Percentiles rank a stretch among this genome's conserved stretches.
phyloP scores from a whole-genome alignment of 805 yeast species.

The Schwanniomyces pseudopolymorphus region DNA sequence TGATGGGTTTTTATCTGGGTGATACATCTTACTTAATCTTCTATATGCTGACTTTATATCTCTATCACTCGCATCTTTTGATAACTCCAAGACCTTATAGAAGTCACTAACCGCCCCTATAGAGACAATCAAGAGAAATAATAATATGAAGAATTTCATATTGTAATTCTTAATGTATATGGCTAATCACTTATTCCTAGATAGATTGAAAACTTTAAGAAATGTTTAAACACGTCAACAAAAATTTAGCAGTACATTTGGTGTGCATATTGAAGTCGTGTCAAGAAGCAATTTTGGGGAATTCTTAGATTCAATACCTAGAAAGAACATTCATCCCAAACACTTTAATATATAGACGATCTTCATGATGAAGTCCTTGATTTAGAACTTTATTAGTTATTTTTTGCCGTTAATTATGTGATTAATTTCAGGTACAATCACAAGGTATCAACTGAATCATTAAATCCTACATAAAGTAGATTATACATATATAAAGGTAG shows the following conservation, averaged over 20 bases:
- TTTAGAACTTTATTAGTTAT: too few species aligned
- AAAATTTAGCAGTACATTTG: not conserved
- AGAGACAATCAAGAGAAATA: conserved; percentile 2
- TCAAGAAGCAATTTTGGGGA: not conserved
- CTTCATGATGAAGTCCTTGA: too few species aligned
- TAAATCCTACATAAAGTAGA: too few species aligned
- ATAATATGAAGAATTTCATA: conserved; percentile 3
- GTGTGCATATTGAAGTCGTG: not conserved
- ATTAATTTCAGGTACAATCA: too few species aligned
- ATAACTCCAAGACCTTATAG: conserved; percentile 66
- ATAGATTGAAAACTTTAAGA: not conserved
- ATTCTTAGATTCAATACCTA: too few species aligned
- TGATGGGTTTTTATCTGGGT: conserved; percentile 90
- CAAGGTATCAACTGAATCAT: too few species aligned
- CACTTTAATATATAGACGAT: too few species aligned
- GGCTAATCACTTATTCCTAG: not conserved
- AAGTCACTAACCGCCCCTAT: conserved; percentile 41
- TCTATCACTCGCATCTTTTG: conserved; percentile 66
- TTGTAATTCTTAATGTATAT: too few species aligned
- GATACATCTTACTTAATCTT: conserved; percentile 77
- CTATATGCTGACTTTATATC: conserved; percentile 87
- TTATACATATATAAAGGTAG: too few species aligned
- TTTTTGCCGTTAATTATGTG: too few species aligned
- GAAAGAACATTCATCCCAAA: too few species aligned
- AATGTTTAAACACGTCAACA: conserved; percentile 2